Base-by-base conservation (phyloP, 768 basidiomycete species). In the Leccinellum albellum region DNA sequence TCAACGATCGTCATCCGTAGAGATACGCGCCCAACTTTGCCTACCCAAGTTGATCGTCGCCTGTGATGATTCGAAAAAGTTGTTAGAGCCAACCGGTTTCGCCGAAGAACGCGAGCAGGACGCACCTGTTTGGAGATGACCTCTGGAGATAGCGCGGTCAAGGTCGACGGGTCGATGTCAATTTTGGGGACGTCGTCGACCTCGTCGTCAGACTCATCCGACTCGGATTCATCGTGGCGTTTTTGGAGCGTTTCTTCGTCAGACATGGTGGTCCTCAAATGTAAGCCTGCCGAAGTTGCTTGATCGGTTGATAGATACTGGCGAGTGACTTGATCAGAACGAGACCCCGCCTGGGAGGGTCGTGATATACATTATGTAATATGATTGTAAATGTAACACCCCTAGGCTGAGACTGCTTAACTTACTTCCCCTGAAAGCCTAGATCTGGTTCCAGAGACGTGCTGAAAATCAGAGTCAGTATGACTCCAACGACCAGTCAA, bases 11-110 rank as follows among this genome's bases (percentile, higher is more conserved):
- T 46, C 45, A 7, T 15, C 23, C 23, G n/a, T 7, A 21, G 45
- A 24, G 24, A 46, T 46, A 46, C 24, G 26, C n/a, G 52, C 20
- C 20, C 3, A 33, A 35, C 15, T 48, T 10, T 29, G 21, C 65
- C 33, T 59, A 94, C 94, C 94, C 66, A 94, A 77, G 75, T 95
- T 94, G 64, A 96, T 95, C 14, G 96, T 98, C 28, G 95, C 96
- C 89, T 97, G 32, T 37, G 40, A 40, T 40, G 8, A 17, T 37
- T n/a, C 8, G 17, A 37, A 37, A 37, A n/a, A 50, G 52, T 20
- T 9, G 50, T 61, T 65, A 51, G 53, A 42, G 20, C 31, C 2
- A 14, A 23, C 21, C 4, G 8, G 14, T 31, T 29, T 47, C 45
- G 4, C 10, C 10, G n/a, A 40, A 20, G 12, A 24, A 8, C 5